These are phyloP conservation scores for Sergeia podlipaevii DNA, from an alignment of 208 protist species.

Conservation along the genomic window DNA sequence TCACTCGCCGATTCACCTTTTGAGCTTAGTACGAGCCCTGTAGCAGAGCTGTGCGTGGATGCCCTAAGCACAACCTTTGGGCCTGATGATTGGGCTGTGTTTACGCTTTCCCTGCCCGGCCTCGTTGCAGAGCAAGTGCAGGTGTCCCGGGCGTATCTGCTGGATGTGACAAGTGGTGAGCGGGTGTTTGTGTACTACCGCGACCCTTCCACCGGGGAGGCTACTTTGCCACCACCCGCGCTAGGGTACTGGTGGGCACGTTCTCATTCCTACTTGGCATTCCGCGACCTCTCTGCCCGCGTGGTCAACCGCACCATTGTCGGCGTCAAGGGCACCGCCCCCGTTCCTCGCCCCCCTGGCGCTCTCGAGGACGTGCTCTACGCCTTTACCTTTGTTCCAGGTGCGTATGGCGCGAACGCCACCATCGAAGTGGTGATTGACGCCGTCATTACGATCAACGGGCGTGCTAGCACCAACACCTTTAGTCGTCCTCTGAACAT, in stretches of 20 bases:
- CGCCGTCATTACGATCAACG: constrained; percentile 28
- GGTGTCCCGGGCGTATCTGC: constrained; percentile 39
- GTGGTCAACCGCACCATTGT: constrained; percentile 43
- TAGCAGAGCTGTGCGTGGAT: constrained; percentile 55
- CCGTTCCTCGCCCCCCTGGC: background rate
- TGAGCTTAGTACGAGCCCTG: constrained; percentile 24
- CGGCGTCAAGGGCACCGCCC: constrained; percentile 7
- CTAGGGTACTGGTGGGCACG: constrained; percentile 66
- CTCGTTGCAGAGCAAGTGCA: constrained; percentile 34
- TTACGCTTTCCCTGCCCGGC: constrained; percentile 50
- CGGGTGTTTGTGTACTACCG: constrained; percentile 58
- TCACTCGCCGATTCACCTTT: constrained; percentile 65
- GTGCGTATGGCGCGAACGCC: constrained; percentile 36
- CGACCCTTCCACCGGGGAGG: constrained; percentile 39
- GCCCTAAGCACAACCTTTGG: constrained; percentile 70
- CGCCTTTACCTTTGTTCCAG: constrained; percentile 78
- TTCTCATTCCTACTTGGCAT: constrained; percentile 69
- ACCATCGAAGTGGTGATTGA: constrained; percentile 63
- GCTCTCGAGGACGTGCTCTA: constrained; percentile 47
- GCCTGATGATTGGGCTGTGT: constrained; percentile 74
- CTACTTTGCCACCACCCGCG: constrained; percentile 18
- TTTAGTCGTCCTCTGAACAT: constrained; percentile 65
- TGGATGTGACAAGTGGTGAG: constrained; percentile 31
- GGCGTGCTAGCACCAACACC: constrained; percentile 26
- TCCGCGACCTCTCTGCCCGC: constrained; percentile 46